These are phyloP conservation scores for Botryotinia calthae DNA, from an alignment of 2,329 filamentous ascomycete genomes.

Conservation along the genomic window DNA sequence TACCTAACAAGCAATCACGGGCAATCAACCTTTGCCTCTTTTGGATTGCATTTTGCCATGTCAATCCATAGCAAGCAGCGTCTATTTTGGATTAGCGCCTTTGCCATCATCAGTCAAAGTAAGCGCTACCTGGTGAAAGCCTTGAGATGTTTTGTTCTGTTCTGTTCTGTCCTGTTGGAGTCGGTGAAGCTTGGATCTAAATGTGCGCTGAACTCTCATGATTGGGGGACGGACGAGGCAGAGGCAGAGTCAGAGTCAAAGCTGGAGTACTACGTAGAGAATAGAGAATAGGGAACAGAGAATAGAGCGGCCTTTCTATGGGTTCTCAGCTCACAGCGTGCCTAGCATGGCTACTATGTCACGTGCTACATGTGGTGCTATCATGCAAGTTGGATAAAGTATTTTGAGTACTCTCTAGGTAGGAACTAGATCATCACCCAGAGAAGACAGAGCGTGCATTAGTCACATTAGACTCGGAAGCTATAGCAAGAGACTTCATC, in stretches of 20 bases:
- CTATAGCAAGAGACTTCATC: neutral
- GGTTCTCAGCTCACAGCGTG: neutral
- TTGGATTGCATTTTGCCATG: neutral
- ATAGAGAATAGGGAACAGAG: neutral
- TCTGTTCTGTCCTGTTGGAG: neutral
- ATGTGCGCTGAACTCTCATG: neutral
- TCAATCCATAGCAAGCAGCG: neutral
- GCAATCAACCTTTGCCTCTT: neutral
- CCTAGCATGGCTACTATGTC: neutral
- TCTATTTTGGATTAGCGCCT: neutral
- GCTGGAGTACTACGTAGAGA: neutral
- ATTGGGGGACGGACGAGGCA: neutral
- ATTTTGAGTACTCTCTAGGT: neutral
- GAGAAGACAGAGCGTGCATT: neutral
- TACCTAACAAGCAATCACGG: neutral
- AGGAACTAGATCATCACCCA: neutral
- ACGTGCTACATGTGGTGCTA: neutral
- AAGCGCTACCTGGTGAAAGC: neutral
- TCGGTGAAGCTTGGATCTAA: neutral
- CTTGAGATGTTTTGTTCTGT: neutral
- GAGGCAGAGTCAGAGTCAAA: neutral
- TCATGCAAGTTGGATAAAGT: neutral
- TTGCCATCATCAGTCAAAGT: neutral
- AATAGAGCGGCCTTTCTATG: neutral
- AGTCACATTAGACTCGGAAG: neutral